Percentiles rank a stretch among this genome's conserved stretches.
phyloP scores from a whole-genome alignment of 1,284 basidiomycete genomes.

The Wallemia hederae region DNA sequence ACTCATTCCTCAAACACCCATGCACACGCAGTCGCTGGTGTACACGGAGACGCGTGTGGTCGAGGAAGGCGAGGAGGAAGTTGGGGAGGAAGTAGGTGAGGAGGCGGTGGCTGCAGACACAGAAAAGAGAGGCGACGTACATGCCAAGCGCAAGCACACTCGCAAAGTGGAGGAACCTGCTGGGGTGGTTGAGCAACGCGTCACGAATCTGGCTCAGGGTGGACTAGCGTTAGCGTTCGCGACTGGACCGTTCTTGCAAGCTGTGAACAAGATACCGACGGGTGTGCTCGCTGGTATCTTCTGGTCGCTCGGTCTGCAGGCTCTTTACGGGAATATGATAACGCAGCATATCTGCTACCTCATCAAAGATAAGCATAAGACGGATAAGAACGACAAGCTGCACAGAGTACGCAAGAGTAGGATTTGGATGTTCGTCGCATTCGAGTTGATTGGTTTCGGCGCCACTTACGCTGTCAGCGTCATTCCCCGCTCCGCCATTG shows the following conservation, averaged over 20 bases:
- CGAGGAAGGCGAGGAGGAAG: constrained; percentile 18
- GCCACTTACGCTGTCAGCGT: constrained; percentile 76
- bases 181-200: constrained; percentile 58
- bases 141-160: constrained; percentile 7
- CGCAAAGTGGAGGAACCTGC: constrained; percentile 32
- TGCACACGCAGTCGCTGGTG: constrained; percentile 62
- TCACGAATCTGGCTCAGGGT: constrained; percentile 64
- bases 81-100: constrained; percentile 6
- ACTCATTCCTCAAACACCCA: constrained; percentile 81
- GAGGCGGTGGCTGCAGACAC: constrained; percentile 3
- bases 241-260: constrained; percentile 47
- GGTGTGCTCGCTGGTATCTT: constrained; percentile 20
- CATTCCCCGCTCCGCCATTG: constrained; percentile 54
- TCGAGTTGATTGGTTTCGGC: constrained; percentile 64
- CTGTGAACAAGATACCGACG: constrained; percentile 44
- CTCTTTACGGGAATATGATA: constrained; percentile 54
- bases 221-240: constrained; percentile 41
- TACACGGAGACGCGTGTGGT: constrained; percentile 31
- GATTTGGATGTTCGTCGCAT: constrained; percentile 41
- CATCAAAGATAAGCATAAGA: constrained; percentile 37
- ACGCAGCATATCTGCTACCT: constrained; percentile 57
- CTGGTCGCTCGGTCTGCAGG: constrained; percentile 71
- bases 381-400: constrained; percentile 35
- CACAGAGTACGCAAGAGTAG: constrained; percentile 39
- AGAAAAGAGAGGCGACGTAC: constrained; percentile 6